Percentiles rank a stretch among this genome's conserved stretches.
Evolutionary conservation across 441 rosid genomes (phyloP).

Genomic region (Cnidoscolus chayamansa): DNA sequence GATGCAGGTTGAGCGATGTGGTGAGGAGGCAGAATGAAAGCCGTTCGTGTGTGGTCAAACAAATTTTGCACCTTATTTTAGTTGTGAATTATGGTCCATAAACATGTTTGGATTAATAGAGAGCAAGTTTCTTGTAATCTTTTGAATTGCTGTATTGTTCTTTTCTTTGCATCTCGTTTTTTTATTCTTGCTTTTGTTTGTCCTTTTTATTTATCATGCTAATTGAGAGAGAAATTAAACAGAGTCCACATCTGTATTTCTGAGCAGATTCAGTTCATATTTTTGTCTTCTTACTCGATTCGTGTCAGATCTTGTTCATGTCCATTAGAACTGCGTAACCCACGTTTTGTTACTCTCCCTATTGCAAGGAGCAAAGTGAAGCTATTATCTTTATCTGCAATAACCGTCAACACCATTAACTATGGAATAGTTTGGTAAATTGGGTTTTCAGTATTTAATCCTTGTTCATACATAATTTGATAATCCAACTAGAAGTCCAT

Average conservation of each 20-base stretch:
- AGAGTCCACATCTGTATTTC: too few relatives aligned
- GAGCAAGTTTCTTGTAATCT: not conserved
- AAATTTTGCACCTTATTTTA: constrained; percentile 23
- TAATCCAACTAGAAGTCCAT: not conserved
- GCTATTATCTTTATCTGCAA: not conserved
- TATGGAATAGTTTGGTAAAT: not conserved
- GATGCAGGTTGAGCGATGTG: constrained; percentile 24
- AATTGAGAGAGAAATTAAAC: too few relatives aligned
- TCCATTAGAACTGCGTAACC: too few relatives aligned
- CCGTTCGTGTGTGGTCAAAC: constrained; percentile 2
- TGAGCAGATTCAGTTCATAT: too few relatives aligned
- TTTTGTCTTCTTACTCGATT: too few relatives aligned
- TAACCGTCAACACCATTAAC: not conserved
- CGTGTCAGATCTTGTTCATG: too few relatives aligned
- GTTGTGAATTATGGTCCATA: not conserved
- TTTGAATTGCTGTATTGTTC: not conserved
- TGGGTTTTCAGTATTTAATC: too few relatives aligned
- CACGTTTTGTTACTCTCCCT: too few relatives aligned
- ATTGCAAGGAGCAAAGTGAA: not conserved
- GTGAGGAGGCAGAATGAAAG: constrained; percentile 15
- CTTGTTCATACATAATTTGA: not conserved
- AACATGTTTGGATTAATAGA: not conserved
- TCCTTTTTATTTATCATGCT: too few relatives aligned
- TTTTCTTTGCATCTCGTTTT: too few relatives aligned
- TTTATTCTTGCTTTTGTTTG: too few relatives aligned